Conservation (phyloP, 331 rosid genomes). For the Acacia concinna region DNA sequence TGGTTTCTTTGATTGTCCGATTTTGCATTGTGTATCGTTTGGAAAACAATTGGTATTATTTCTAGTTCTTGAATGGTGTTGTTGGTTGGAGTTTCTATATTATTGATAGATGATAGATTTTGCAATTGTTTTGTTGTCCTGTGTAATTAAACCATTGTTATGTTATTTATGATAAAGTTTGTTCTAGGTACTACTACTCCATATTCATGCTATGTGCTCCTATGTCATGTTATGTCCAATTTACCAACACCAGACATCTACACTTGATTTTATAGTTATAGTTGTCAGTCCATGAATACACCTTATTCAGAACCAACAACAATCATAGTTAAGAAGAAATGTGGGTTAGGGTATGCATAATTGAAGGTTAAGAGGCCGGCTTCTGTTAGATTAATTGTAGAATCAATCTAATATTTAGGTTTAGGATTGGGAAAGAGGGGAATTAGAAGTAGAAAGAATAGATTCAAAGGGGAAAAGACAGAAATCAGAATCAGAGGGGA, state of each 20-base stretch:
- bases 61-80: not conserved
- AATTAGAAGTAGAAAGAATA: too few relatives aligned
- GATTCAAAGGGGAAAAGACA: too few relatives aligned
- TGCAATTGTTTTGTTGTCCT: not conserved
- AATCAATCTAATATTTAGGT: too few relatives aligned
- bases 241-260: not conserved
- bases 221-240: not conserved
- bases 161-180: not conserved
- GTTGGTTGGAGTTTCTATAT: not conserved
- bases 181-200: not conserved
- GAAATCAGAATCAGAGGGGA: too few relatives aligned
- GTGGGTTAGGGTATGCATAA: not conserved
- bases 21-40: not conserved
- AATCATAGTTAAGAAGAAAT: not conserved
- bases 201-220: not conserved
- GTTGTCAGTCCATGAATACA: not conserved
- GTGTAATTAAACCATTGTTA: not conserved
- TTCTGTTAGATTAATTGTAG: too few relatives aligned
- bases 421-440: too few relatives aligned
- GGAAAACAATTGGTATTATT: too few relatives aligned
- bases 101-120: not conserved
- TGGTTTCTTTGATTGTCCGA: not conserved
- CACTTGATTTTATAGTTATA: not conserved
- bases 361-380: too few relatives aligned
- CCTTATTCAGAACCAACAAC: not conserved